Evolutionary conservation across 1,139 yeast genomes (phyloP), one percentile per base, ranked within the genome.

Genomic region (Schwanniomyces etchellsii): DNA sequence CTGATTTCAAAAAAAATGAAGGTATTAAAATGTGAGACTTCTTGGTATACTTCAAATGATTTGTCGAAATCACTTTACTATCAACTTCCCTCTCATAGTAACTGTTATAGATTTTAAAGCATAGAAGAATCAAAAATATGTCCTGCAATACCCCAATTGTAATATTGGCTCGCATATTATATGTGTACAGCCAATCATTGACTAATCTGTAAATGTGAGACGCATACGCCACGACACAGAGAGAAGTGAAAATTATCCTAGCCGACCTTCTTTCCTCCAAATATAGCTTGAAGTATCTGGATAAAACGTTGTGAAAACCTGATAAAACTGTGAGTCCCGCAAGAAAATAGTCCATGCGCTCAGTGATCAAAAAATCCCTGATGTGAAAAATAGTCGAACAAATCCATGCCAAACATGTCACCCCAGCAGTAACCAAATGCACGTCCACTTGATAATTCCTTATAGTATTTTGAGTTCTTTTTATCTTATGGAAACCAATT

Each of bases 131-230:
- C 47, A 62, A 53, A 27, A 55, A 43, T n/a, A 71, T 41, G 52
- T 88, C 84, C 46, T 89, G 96, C 4, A 80, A 40, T 3, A 86
- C 37, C 0, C 96, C 98, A 32, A 86, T 71, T 2, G 71, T 55
- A 2, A 91, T 79, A 47, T 93, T 91, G 18, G 94, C 95, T 44
- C 76, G 71, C 97, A 91, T 91, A 59, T 91, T 91, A 55, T 91
- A 91, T 1, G 94, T 79, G 56, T 91, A 91, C 39, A 88, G 82
- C 89, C 96, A 91, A 44, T 80, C 81, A 10, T 74, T 53, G 24
- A 80, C 68, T 28, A 91, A 63, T 38, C 91, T 69, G 28, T 71
- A 54, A 6, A 91, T 65, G 53, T 91, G 98, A 11, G 66, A 60
- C 1, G 62, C 24, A 42, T 84, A 86, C 22, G 77, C 64, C 0